These are phyloP conservation scores for Coccomyxa sp. DNA, from an alignment of 139 green algal genomes.

Conservation along the genomic window DNA sequence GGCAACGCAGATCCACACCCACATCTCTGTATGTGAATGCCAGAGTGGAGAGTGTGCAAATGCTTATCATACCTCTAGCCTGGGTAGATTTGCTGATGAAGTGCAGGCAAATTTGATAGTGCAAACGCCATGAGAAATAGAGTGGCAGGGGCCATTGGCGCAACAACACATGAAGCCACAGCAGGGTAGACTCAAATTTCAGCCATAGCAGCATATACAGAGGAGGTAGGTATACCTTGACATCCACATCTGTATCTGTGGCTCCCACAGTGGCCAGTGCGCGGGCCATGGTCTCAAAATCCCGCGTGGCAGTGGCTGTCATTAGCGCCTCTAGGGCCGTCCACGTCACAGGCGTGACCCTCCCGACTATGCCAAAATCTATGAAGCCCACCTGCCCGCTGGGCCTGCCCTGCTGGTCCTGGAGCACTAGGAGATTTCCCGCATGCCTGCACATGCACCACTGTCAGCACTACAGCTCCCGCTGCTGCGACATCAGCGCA, in stretches of 20 bases:
- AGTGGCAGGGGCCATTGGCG: not conserved
- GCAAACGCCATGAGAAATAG: not conserved
- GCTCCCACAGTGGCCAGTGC: conserved; percentile 62
- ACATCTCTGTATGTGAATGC: too few species aligned
- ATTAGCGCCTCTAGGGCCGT: conserved; percentile 71
- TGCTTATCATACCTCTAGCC: too few species aligned
- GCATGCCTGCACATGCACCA: conserved; percentile 2
- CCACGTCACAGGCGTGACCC: conserved; percentile 53
- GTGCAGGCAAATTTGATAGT: not conserved
- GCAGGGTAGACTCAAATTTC: too few species aligned
- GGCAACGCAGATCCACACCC: not conserved
- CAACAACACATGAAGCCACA: too few species aligned
- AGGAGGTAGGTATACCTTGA: conserved; percentile 13
- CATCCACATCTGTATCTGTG: conserved; percentile 48
- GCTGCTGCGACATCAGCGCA: not conserved
- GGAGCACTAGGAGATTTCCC: conserved; percentile 93
- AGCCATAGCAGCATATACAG: not conserved
- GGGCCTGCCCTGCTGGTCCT: conserved; percentile 21
- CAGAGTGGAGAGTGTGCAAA: too few species aligned
- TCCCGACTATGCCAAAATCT: conserved; percentile 95
- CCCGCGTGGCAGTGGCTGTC: conserved; percentile 37
- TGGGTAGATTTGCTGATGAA: not conserved
- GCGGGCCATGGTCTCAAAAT: conserved; percentile 78
- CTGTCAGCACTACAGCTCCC: not conserved
- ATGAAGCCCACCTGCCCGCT: conserved; percentile 76